Percentiles rank a stretch among this genome's conserved stretches.
These are phyloP conservation scores for Rhizophora mangle DNA, from an alignment of 345 rosid species.

Conservation along the genomic window DNA sequence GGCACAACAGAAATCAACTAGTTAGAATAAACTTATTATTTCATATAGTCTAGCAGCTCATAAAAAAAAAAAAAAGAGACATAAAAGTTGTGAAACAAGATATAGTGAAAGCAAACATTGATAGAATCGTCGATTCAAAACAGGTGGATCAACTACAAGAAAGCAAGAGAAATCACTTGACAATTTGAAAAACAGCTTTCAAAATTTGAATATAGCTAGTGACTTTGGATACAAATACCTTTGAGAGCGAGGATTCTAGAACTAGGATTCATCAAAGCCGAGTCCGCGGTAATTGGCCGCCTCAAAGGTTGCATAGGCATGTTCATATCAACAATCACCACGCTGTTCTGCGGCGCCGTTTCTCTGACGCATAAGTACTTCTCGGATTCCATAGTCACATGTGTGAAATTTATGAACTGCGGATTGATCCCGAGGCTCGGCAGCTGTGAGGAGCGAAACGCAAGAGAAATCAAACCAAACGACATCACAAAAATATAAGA, in stretches of 20 bases:
- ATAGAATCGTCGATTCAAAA: too few species aligned
- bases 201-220: neutral
- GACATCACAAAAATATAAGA: too few species aligned
- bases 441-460: slow-evolving; percentile 37
- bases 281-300: slow-evolving; percentile 76
- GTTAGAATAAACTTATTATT: too few species aligned
- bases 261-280: slow-evolving; percentile 74
- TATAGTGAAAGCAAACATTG: too few species aligned
- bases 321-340: slow-evolving; percentile 70
- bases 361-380: slow-evolving; percentile 78
- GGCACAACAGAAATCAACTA: too few species aligned
- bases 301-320: slow-evolving; percentile 75
- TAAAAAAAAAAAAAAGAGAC: too few species aligned
- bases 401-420: slow-evolving; percentile 66
- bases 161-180: neutral
- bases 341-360: slow-evolving; percentile 71
- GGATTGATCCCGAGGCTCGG: slow-evolving; percentile 73
- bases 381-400: slow-evolving; percentile 79
- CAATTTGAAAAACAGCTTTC: neutral
- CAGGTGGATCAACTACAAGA: too few species aligned
- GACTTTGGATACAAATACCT: slow-evolving; percentile 34
- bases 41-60: too few species aligned
- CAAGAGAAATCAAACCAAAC: slow-evolving; percentile 6
- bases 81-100: too few species aligned
- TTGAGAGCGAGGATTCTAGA: slow-evolving; percentile 76